Evolutionary conservation across 1,139 yeast genomes (phyloP).

Genomic region (Zygosaccharomyces sapae): DNA sequence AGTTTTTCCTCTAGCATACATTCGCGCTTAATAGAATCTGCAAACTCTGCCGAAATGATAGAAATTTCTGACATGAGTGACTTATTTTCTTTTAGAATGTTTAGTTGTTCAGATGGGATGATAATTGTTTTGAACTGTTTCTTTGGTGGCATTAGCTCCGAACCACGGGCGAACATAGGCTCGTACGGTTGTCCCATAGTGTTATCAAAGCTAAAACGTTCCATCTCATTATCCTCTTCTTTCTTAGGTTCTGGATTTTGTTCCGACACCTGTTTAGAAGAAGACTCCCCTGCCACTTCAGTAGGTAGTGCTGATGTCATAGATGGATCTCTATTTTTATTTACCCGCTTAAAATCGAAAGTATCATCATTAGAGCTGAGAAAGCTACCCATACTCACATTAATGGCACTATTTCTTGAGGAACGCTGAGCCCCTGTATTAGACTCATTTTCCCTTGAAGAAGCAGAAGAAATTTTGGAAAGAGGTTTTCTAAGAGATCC

Average conservation of each 20-base stretch:
- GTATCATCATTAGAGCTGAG: conserved; percentile 13
- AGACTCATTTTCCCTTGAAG: conserved; percentile 11
- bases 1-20: conserved; percentile 50
- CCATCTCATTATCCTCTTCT: conserved; percentile 11
- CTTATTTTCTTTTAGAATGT: conserved; percentile 56
- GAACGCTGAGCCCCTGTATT: background rate
- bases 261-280: background rate
- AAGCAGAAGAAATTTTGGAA: conserved; percentile 10
- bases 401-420: conserved; percentile 9
- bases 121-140: conserved; percentile 26
- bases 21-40: conserved; percentile 66
- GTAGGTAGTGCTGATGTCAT: conserved; percentile 2
- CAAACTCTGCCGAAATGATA: conserved; percentile 65
- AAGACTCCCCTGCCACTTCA: background rate
- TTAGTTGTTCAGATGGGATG: conserved; percentile 58
- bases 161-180: conserved; percentile 18
- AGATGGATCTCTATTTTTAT: conserved; percentile 2
- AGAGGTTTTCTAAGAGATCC: background rate
- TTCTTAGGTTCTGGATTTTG: background rate
- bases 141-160: conserved; percentile 12
- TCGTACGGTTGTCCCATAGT: conserved; percentile 20
- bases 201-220: conserved; percentile 27
- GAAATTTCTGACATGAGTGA: conserved; percentile 60
- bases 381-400: conserved; percentile 11
- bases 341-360: conserved; percentile 7